Percentiles rank a stretch among this genome's conserved stretches.
These are phyloP conservation scores for Exutisphaerella laricina DNA, from an alignment of 2,329 filamentous ascomycete genomes.

Conservation along the genomic window DNA sequence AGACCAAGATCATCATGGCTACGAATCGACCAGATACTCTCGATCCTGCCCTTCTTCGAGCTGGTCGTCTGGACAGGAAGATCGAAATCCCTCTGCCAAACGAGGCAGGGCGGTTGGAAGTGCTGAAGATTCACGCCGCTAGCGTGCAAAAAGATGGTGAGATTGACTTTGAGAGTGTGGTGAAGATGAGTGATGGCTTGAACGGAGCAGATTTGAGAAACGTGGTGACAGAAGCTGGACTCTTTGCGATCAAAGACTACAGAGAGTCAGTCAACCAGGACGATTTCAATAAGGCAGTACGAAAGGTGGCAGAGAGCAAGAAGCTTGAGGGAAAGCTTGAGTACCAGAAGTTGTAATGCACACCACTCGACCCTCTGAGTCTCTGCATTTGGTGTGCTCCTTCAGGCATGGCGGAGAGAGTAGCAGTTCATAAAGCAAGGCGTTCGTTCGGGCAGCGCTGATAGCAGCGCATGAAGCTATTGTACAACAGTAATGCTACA, in stretches of 20 bases:
- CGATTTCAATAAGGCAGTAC: conserved; percentile 98
- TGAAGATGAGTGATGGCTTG: conserved; percentile 98
- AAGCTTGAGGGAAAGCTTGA: conserved; percentile 98
- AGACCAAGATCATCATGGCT: conserved; percentile 99
- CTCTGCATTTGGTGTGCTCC: background rate
- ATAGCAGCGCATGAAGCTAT: background rate
- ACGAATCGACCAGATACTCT: conserved; percentile 96
- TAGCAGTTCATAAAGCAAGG: background rate
- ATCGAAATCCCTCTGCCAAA: conserved; percentile 97
- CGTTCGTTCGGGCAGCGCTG: background rate
- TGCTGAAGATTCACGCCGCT: conserved; percentile 92
- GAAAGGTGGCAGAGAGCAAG: conserved; percentile 96
- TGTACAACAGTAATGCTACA: conserved; percentile 3
- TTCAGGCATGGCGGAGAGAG: no score
- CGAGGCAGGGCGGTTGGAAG: conserved; percentile 91
- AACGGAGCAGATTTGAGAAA: conserved; percentile 97
- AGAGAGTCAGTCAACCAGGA: conserved; percentile 94
- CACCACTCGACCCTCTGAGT: background rate
- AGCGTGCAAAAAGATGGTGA: conserved; percentile 87
- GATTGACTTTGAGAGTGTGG: conserved; percentile 97
- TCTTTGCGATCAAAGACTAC: conserved; percentile 98
- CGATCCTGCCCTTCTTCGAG: conserved; percentile 85
- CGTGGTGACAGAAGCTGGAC: conserved; percentile 92
- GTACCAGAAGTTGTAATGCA: conserved; percentile 42
- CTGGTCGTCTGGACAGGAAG: conserved; percentile 91